These are phyloP conservation scores for Rhodotorula kratochvilovae DNA, from an alignment of 768 basidiomycete species.

Conservation along the genomic window DNA sequence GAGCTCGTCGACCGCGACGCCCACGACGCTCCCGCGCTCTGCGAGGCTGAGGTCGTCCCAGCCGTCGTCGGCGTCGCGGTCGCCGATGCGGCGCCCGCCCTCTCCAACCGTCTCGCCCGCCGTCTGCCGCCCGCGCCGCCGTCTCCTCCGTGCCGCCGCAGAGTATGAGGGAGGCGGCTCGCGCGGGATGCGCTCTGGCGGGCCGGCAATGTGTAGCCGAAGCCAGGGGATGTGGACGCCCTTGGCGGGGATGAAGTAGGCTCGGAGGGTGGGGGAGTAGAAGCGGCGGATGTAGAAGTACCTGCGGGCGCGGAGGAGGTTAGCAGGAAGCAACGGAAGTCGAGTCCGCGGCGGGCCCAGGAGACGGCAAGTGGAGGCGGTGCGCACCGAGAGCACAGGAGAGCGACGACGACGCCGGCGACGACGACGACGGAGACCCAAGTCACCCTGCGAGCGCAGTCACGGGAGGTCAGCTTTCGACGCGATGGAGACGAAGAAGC, in stretches of 20 bases:
- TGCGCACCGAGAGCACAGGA: constrained; percentile 13
- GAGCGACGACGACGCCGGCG: constrained; percentile 10
- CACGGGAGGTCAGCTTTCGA: background rate
- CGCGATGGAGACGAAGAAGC: background rate
- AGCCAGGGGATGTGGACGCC: constrained; percentile 17
- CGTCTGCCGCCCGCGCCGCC: constrained; percentile 17
- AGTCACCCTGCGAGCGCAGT: constrained; percentile 6
- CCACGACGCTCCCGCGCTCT: background rate
- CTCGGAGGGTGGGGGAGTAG: constrained; percentile 15
- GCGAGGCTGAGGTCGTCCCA: constrained; percentile 8
- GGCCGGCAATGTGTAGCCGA: constrained; percentile 17
- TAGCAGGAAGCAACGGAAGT: background rate
- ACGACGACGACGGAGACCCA: constrained; percentile 23
- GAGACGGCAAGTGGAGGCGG: background rate
- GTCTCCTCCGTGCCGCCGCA: background rate
- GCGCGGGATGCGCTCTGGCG: background rate
- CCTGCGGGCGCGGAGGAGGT: background rate
- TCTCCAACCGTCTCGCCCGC: constrained; percentile 25
- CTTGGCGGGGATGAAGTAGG: constrained; percentile 31
- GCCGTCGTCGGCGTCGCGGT: constrained; percentile 23
- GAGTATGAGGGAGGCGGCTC: background rate
- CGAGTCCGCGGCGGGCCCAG: no score
- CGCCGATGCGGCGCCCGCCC: constrained; percentile 16
- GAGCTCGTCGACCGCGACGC: background rate
- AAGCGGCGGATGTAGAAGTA: constrained; percentile 33